Base-by-base conservation (phyloP, 2,329 filamentous ascomycete species). In the Paecilomyces dactylethromorphus region DNA sequence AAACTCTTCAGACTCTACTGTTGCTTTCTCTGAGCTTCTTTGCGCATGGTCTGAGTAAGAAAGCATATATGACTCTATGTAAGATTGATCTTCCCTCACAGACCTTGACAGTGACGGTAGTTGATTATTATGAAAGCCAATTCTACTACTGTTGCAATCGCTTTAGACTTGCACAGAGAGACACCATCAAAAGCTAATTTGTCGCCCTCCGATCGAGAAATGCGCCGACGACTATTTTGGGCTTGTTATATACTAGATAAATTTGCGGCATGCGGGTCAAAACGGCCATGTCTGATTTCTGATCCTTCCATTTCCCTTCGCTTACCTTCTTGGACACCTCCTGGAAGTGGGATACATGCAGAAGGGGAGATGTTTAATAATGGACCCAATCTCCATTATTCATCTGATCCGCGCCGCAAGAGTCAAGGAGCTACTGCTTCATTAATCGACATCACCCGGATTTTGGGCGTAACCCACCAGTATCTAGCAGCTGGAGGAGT, bases 401-500 rank as follows among this genome's bases (percentile, higher is more conserved):
- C 88, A 61, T 82, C 88, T 58, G 85, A 87, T 33, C 82, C 81
- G 22, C 86, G 85, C 22, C 89, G 87, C 69, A 88, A 86, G 65
- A 84, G 84, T 0, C 89, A 92, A 65, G 89, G 90, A 22, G 89
- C 88, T 69, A 88, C 84, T 58, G 88, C 88, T 6, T 88, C 95
- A 83, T 81, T 96, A 31, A 91, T 95, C 64, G 90, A 94, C 67
- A 92, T 95, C 62, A 87, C 86, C 29, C 87, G 90, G 33, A 90
- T 95, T 53, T 81, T 96, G 6, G 91, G 91, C 33, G 87, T 88
- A 60, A 93, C 91, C 1, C 94, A 92, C 68, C 84, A 87, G 60
- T 96, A 96, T 71, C 81, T 95, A 55, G 90, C 91, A 8, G 88
- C 89, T 1, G 91, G 91, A 6, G 91, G 91, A 33, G 90, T 94